phyloP scores from a whole-genome alignment of 257 asterid species.

The Solanum bulbocastanum region DNA sequence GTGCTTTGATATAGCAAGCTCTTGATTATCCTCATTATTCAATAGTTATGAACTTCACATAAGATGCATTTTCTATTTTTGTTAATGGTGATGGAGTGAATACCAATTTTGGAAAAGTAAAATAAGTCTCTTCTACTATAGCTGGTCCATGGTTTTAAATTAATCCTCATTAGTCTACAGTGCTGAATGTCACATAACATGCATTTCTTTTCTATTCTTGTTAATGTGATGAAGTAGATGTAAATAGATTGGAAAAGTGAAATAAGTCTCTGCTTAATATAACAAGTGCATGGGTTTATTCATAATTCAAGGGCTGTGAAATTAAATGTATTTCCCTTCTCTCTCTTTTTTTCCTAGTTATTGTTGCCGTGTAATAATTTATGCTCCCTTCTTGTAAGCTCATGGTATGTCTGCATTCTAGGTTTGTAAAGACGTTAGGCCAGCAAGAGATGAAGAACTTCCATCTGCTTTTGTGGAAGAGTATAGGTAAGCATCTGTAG shows the following conservation, averaged over 20 bases:
- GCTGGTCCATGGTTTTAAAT: background rate
- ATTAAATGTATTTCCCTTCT: background rate
- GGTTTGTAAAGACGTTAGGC: conserved; percentile 63
- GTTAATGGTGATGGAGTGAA: background rate
- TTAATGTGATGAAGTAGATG: background rate
- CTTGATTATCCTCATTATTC: background rate
- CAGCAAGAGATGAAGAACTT: conserved; percentile 90
- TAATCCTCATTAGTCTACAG: background rate
- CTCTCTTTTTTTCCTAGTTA: background rate
- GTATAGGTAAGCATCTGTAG: conserved; percentile 39
- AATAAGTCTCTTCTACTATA: background rate
- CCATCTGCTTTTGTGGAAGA: conserved; percentile 84
- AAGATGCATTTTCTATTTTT: background rate
- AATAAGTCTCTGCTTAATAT: background rate
- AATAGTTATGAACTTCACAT: background rate
- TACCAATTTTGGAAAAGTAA: background rate
- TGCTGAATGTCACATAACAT: background rate
- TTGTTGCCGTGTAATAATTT: background rate
- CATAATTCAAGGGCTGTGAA: background rate
- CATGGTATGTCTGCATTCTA: conserved; percentile 17
- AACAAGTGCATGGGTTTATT: background rate
- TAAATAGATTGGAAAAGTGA: background rate
- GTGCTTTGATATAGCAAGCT: background rate
- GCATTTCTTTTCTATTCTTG: background rate
- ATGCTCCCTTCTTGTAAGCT: background rate